A percentile compares a stretch with the other conserved stretches of the same genome.
These are phyloP conservation scores for Delphinella strobiligena DNA, from an alignment of 2,329 filamentous ascomycete species.

Conservation along the genomic window DNA sequence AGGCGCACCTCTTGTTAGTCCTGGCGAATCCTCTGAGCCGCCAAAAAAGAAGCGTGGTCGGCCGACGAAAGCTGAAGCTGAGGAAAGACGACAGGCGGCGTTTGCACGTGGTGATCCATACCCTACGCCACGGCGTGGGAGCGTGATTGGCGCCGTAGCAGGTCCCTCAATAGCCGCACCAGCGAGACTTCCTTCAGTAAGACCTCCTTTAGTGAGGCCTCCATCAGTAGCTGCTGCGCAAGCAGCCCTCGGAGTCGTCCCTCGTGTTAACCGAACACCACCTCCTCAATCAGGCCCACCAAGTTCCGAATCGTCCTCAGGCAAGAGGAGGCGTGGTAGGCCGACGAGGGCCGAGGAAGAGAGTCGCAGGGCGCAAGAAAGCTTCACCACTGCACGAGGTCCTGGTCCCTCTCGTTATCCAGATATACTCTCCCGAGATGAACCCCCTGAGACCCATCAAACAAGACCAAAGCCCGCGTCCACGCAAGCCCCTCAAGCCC, in stretches of 20 bases:
- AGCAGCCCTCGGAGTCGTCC: background rate
- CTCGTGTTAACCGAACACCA: background rate
- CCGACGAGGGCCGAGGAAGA: conserved; percentile 13
- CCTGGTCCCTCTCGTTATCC: conserved; percentile 5
- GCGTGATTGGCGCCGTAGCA: background rate
- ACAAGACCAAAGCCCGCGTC: background rate
- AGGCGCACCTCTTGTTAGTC: conserved; percentile 1
- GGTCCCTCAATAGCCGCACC: background rate
- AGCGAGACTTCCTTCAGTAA: background rate
- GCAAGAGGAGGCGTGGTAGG: conserved; percentile 18
- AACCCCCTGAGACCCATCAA: background rate
- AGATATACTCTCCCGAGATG: conserved; percentile 6
- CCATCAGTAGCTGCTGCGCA: background rate
- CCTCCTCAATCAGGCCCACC: conserved; percentile 1
- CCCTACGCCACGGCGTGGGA: conserved; percentile 17
- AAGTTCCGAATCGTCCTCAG: conserved; percentile 18
- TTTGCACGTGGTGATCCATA: conserved; percentile 27
- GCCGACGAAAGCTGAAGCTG: conserved; percentile 35
- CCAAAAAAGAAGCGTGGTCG: conserved; percentile 35
- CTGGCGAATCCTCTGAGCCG: conserved; percentile 8
- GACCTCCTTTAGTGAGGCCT: background rate
- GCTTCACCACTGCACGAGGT: background rate
- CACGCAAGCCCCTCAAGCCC: no score
- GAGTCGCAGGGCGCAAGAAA: background rate
- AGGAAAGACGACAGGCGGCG: conserved; percentile 30